A percentile compares a stretch with the other conserved stretches of the same genome.
These are phyloP conservation scores for Carex sylvatica DNA, from an alignment of 202 grass and related monocot species.

Conservation along the genomic window DNA sequence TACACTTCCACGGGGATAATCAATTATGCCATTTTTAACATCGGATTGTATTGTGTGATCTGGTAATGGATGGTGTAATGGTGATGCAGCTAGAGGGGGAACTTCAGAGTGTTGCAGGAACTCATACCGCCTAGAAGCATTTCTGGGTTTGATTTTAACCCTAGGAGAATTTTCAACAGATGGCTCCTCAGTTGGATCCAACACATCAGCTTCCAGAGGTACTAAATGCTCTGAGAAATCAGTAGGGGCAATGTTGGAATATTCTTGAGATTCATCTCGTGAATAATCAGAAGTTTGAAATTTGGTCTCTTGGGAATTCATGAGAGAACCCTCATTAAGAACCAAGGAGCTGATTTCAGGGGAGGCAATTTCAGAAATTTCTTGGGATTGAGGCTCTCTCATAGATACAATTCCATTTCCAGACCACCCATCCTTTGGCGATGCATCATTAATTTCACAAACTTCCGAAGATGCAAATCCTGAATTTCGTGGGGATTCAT, in stretches of 20 bases:
- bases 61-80: neutral
- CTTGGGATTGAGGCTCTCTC: slow-evolving; percentile 2
- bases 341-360: slow-evolving; percentile 2
- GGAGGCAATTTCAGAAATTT: slow-evolving; percentile 19
- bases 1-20: neutral
- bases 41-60: slow-evolving; percentile 6
- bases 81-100: slow-evolving; percentile 1
- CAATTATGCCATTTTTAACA: neutral
- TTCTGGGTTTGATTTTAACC: slow-evolving; percentile 28
- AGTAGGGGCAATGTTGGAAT: slow-evolving; percentile 9
- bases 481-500: slow-evolving; percentile 36
- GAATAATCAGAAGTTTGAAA: slow-evolving; percentile 13
- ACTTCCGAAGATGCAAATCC: slow-evolving; percentile 40
- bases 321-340: slow-evolving; percentile 4
- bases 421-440: neutral
- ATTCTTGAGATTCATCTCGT: slow-evolving; percentile 5
- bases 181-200: slow-evolving; percentile 15
- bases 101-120: slow-evolving; percentile 19
- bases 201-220: neutral
- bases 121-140: slow-evolving; percentile 7
- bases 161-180: slow-evolving; percentile 14
- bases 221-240: neutral
- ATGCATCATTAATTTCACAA: slow-evolving; percentile 21
- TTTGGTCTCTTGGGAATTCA: neutral
- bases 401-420: slow-evolving; percentile 7